A percentile compares a stretch with the other conserved stretches of the same genome.
Conservation (phyloP, 176 grass and related monocot species). For the Paspalum notatum region DNA sequence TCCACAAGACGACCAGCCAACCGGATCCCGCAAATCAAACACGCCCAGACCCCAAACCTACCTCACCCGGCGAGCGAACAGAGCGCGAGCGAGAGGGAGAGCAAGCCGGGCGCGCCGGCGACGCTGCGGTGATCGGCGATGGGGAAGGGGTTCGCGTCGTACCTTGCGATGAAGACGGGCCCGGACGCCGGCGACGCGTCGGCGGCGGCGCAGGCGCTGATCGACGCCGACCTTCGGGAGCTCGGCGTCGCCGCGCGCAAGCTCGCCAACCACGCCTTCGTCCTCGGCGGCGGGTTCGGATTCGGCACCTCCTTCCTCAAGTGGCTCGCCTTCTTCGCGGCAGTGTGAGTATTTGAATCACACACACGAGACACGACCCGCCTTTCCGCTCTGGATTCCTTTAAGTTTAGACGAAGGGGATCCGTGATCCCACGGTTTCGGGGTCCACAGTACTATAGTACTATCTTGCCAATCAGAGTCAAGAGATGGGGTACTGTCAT, state of each 20-base stretch:
- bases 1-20: not conserved
- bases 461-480: not conserved
- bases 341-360: conserved; percentile 60
- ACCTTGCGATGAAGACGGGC: conserved; percentile 64
- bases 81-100: not conserved
- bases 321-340: conserved; percentile 77
- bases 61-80: not conserved
- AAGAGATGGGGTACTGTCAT: too few species aligned
- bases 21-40: not conserved
- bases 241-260: conserved; percentile 62
- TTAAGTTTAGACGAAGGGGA: not conserved
- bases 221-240: conserved; percentile 86
- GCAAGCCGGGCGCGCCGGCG: not conserved
- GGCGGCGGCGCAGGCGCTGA: conserved; percentile 48
- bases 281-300: conserved; percentile 63
- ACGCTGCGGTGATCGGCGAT: conserved; percentile 1
- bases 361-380: too few species aligned
- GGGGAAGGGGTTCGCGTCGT: conserved; percentile 35
- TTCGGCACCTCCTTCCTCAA: conserved; percentile 68
- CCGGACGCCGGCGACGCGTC: conserved; percentile 38
- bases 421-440: conserved; percentile 8
- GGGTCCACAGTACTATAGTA: not conserved
- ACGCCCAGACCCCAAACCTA: not conserved
- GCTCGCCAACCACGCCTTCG: conserved; percentile 73
- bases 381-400: not conserved